phyloP scores from a whole-genome alignment of 257 asterid species.

The Solanum ahanhuiri region DNA sequence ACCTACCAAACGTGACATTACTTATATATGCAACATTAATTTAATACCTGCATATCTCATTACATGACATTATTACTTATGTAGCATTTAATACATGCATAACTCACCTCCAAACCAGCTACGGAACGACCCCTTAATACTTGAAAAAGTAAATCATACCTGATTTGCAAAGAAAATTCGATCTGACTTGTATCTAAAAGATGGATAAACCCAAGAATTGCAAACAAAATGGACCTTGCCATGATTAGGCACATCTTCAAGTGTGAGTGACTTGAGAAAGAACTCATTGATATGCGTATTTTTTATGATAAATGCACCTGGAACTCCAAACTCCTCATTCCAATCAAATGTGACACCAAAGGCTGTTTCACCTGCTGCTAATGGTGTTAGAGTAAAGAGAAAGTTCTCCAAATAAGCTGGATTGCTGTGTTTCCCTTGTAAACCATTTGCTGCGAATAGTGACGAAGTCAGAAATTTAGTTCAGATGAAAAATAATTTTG shows the following conservation, averaged over 20 bases:
- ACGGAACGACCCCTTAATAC: neutral
- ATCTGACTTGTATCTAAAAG: constrained; percentile 8
- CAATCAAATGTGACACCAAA: constrained; percentile 15
- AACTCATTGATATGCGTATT: constrained; percentile 20
- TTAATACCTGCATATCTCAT: neutral
- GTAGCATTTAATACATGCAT: too few species aligned
- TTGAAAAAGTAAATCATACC: constrained; percentile 3
- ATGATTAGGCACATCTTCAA: constrained; percentile 17
- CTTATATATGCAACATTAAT: too few species aligned
- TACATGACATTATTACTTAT: neutral
- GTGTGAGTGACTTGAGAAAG: constrained; percentile 25
- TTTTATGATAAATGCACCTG: constrained; percentile 22
- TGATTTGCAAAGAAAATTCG: constrained; percentile 28
- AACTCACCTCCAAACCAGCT: neutral
- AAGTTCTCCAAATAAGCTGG: constrained; percentile 17
- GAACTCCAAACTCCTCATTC: constrained; percentile 17
- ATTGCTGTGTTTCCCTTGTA: constrained; percentile 13
- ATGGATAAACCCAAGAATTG: constrained; percentile 28
- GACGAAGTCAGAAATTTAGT: too few species aligned
- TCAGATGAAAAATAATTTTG: too few species aligned
- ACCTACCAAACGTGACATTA: neutral
- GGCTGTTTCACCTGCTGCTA: constrained; percentile 17
- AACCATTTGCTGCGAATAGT: neutral
- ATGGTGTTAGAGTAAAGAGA: neutral
- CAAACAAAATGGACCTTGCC: constrained; percentile 15